Percentiles rank a stretch among this genome's conserved stretches.
Conservation (phyloP, 768 basidiomycete genomes). For the Coprinellus micaceus region DNA sequence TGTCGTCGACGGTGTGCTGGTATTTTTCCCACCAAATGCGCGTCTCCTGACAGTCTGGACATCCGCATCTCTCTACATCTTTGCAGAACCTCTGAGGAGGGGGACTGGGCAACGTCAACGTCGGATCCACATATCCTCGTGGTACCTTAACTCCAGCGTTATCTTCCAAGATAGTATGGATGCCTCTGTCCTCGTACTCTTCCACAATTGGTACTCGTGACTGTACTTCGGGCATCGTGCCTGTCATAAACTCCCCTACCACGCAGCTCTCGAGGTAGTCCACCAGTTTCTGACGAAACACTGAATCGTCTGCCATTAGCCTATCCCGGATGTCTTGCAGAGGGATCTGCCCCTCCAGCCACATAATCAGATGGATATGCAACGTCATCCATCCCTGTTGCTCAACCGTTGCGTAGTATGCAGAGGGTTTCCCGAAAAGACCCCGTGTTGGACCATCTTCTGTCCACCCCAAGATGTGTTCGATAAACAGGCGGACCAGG, state of each 20-base stretch:
- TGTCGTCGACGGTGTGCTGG: too few species aligned
- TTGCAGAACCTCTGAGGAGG: too few species aligned
- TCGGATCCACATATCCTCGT: too few species aligned
- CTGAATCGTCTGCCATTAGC: not conserved
- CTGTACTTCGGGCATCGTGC: not conserved
- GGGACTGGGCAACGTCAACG: too few species aligned
- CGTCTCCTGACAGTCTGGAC: too few species aligned
- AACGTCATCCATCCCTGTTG: constrained; percentile 34
- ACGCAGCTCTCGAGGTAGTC: constrained; percentile 20
- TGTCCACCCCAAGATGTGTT: constrained; percentile 23
- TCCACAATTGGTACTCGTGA: too few species aligned
- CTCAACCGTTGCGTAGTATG: constrained; percentile 38
- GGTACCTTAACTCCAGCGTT: too few species aligned
- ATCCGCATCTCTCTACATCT: too few species aligned
- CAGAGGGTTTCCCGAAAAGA: constrained; percentile 27
- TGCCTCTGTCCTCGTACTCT: too few species aligned
- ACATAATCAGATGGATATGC: constrained; percentile 34
- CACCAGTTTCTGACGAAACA: not conserved
- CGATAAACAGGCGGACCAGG: constrained; percentile 27
- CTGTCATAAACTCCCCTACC: constrained; percentile 28
- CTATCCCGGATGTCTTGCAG: not conserved
- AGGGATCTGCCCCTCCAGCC: constrained; percentile 17
- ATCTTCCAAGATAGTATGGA: too few species aligned
- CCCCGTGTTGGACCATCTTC: constrained; percentile 12
- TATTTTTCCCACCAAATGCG: too few species aligned